Conservation (phyloP, 176 grass and related monocot species). For the Raddia distichophylla region DNA sequence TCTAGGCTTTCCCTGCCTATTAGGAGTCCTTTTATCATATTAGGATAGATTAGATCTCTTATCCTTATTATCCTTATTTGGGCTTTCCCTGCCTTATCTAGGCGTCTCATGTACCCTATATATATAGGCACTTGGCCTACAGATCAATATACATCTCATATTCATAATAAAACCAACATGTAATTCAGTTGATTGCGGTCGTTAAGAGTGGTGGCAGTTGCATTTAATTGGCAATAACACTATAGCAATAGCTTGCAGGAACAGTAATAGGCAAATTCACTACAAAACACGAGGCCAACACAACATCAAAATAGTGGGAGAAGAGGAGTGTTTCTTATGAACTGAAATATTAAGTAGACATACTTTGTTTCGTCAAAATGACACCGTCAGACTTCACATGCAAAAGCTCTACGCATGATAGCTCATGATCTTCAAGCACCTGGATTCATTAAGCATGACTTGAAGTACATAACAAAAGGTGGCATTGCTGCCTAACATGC, state of each 20-base stretch:
- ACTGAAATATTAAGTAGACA: slow-evolving; percentile 24
- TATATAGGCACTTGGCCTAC: too few species aligned
- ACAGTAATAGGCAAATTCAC: slow-evolving; percentile 4
- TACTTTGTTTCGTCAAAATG: slow-evolving; percentile 88
- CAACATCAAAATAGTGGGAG: neutral
- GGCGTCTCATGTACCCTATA: too few species aligned
- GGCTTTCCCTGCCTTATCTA: too few species aligned
- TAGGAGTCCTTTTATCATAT: too few species aligned
- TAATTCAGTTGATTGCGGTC: neutral
- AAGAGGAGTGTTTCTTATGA: slow-evolving; percentile 9
- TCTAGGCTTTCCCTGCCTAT: too few species aligned
- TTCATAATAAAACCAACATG: slow-evolving; percentile 15
- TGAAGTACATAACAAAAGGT: too few species aligned
- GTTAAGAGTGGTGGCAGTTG: slow-evolving; percentile 19
- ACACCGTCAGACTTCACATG: slow-evolving; percentile 75
- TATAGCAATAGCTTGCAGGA: slow-evolving; percentile 4
- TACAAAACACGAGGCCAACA: neutral
- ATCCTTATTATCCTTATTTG: too few species aligned
- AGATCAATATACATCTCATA: too few species aligned
- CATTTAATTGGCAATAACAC: slow-evolving; percentile 17
- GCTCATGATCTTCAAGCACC: slow-evolving; percentile 68
- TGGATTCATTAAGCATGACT: slow-evolving; percentile 45
- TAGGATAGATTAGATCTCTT: too few species aligned
- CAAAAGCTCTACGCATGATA: slow-evolving; percentile 78
- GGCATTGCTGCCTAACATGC: neutral